These are phyloP conservation scores for Fragilaria crotonensis DNA, from an alignment of 108 stramenopile genomes.

Conservation along the genomic window DNA sequence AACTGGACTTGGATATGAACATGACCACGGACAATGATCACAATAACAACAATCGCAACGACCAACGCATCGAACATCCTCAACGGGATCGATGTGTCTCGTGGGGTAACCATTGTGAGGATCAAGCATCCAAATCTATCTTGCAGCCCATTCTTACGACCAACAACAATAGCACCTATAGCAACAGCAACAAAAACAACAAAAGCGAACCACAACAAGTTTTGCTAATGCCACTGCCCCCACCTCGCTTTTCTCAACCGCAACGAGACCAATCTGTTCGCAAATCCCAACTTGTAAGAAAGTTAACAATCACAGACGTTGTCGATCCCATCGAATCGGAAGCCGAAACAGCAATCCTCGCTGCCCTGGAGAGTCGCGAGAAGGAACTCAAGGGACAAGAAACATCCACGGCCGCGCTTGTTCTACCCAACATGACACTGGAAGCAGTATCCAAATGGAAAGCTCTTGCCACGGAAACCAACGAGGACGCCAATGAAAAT, in stretches of 20 bases:
- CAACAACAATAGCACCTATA: not conserved
- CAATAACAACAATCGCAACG: not conserved
- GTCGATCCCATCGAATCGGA: slow-evolving; percentile 4
- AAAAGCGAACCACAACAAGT: not conserved
- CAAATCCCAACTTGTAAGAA: not conserved
- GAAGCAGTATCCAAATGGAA: not conserved
- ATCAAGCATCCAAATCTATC: not conserved
- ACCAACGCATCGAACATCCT: not conserved
- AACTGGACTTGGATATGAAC: not conserved
- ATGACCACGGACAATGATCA: too few species aligned
- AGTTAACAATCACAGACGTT: not conserved
- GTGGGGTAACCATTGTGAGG: not conserved
- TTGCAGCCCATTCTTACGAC: not conserved
- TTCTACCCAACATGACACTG: not conserved
- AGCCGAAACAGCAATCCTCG: slow-evolving; percentile 7
- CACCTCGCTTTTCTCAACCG: not conserved
- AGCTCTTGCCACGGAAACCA: not conserved
- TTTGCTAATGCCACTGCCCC: not conserved
- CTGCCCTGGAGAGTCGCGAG: slow-evolving; percentile 5
- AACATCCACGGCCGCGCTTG: not conserved
- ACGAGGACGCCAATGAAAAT: not conserved
- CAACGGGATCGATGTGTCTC: not conserved
- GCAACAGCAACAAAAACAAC: not conserved
- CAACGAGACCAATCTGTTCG: not conserved
- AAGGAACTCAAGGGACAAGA: not conserved